A percentile compares a stretch with the other conserved stretches of the same genome.
Conservation (phyloP, 1,284 basidiomycete species). For the Trametes versicolor region DNA sequence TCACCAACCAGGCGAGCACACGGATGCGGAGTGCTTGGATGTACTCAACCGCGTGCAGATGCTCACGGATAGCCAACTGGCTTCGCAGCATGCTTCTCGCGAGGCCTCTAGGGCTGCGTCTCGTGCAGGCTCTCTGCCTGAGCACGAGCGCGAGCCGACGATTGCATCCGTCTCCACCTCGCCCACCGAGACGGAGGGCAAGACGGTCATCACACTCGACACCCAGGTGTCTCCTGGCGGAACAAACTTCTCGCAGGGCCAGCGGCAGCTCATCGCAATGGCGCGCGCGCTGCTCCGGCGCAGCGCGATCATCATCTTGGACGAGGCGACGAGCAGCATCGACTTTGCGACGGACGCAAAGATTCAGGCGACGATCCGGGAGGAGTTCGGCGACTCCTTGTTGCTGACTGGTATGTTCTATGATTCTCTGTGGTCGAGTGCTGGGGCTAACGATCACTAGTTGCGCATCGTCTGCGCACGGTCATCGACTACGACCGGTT, state of each 20-base stretch:
- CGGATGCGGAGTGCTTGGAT: slow-evolving; percentile 81
- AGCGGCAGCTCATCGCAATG: slow-evolving; percentile 85
- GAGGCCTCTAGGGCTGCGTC: slow-evolving; percentile 60
- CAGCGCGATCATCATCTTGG: slow-evolving; percentile 83
- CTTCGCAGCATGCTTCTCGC: slow-evolving; percentile 58
- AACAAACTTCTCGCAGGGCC: slow-evolving; percentile 87
- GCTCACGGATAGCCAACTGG: slow-evolving; percentile 56
- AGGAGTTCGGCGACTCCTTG: slow-evolving; percentile 76
- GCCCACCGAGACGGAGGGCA: slow-evolving; percentile 59
- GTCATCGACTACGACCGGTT: slow-evolving; percentile 85
- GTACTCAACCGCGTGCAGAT: slow-evolving; percentile 73
- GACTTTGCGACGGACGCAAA: slow-evolving; percentile 81
- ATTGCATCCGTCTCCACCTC: slow-evolving; percentile 49
- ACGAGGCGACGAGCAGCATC: slow-evolving; percentile 85
- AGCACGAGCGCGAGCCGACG: slow-evolving; percentile 47
- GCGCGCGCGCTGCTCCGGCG: slow-evolving; percentile 80
- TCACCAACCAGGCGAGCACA: slow-evolving; percentile 68
- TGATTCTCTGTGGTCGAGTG: background rate
- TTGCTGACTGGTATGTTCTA: slow-evolving; percentile 47
- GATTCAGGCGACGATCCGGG: slow-evolving; percentile 84
- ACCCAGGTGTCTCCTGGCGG: slow-evolving; percentile 84
- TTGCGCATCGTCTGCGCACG: slow-evolving; percentile 77
- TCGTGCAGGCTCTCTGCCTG: slow-evolving; percentile 56
- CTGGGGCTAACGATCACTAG: slow-evolving; percentile 41
- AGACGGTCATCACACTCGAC: slow-evolving; percentile 68